A percentile compares a stretch with the other conserved stretches of the same genome.
Evolutionary conservation across 306 rosid species (phyloP).

Genomic region (Delonix regia): DNA sequence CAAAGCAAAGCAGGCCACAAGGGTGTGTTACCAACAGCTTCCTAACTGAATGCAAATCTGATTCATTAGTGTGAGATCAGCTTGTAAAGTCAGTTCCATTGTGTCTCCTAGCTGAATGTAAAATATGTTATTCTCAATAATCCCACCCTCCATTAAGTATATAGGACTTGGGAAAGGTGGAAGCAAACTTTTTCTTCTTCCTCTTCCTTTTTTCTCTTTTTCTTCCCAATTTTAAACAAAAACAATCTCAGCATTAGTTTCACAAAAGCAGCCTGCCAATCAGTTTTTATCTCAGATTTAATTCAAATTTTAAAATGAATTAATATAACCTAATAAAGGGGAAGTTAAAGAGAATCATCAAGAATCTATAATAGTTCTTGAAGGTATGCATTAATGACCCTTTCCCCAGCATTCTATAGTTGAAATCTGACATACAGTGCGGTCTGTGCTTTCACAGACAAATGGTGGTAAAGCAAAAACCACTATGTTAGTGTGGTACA

Average conservation of each 20-base stretch:
- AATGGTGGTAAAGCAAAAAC: conserved; percentile 47
- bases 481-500: conserved; percentile 46
- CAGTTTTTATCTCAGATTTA: conserved; percentile 16
- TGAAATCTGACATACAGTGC: conserved; percentile 50
- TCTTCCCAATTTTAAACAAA: conserved; percentile 32
- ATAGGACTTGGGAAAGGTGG: conserved; percentile 33
- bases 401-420: conserved; percentile 45
- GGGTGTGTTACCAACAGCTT: conserved; percentile 29
- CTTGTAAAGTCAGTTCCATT: conserved; percentile 40
- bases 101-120: conserved; percentile 17
- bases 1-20: conserved; percentile 6
- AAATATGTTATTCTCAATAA: conserved; percentile 25
- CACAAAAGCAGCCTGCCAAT: conserved; percentile 14
- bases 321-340: not conserved
- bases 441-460: conserved; percentile 71
- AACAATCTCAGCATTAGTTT: conserved; percentile 10
- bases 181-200: conserved; percentile 34
- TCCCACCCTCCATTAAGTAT: conserved; percentile 38
- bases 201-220: conserved; percentile 17
- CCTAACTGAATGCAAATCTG: conserved; percentile 29
- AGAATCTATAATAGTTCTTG: conserved; percentile 29
- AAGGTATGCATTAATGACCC: conserved; percentile 37
- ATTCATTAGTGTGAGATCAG: conserved; percentile 29
- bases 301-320: conserved; percentile 10
- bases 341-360: conserved; percentile 20